Evolutionary conservation across 177 flowering plant genomes (phyloP), one percentile per base, ranked within the genome.

Genomic region (Vitis hybrid): DNA sequence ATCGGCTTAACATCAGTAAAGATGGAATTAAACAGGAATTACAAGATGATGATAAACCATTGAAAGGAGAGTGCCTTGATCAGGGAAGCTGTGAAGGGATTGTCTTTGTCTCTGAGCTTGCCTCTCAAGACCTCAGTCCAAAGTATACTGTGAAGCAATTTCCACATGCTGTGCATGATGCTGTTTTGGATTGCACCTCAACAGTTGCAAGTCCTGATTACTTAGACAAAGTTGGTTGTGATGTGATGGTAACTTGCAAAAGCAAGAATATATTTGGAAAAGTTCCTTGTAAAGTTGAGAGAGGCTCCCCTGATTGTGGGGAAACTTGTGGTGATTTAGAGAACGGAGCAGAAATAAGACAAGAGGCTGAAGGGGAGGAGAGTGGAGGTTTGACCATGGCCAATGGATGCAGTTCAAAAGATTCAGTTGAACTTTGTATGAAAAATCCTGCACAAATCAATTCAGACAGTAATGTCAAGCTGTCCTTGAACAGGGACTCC

Each of bases 81-180:
- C 95, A 74, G 73, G 88, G 77, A 67, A 85, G 85, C 69, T 84
- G 88, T 71, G 86, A 79, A 61, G 91, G 81, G 74, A 85, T 81
- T 79, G 77, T 65, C 3, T 63, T 68, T 67, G 69, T 70, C 58
- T 78, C 80, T 19, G 81, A 76, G 50, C 40, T 56, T 40, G 70
- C 73, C 13, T 64, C 73, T 6, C 81, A 77, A 54, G 77, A 58
- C 18, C 69, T 57, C 56, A 66, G 66, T 68, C 64, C 66, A 10
- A 77, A 72, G 68, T 72, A 70, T 69, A 19, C 32, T 70, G 55
- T 52, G 32, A 81, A 73, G 69, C 77, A 81, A 57, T 66, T 71
- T 55, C 58, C 80, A 21, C 68, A 70, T 76, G 57, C 62, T 65
- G 84, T 77, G 56, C 76, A 65, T 65, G 74, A 79, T 67, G 62